These are phyloP conservation scores for Petunia axillaris DNA, from an alignment of 257 asterid species.

Conservation along the genomic window DNA sequence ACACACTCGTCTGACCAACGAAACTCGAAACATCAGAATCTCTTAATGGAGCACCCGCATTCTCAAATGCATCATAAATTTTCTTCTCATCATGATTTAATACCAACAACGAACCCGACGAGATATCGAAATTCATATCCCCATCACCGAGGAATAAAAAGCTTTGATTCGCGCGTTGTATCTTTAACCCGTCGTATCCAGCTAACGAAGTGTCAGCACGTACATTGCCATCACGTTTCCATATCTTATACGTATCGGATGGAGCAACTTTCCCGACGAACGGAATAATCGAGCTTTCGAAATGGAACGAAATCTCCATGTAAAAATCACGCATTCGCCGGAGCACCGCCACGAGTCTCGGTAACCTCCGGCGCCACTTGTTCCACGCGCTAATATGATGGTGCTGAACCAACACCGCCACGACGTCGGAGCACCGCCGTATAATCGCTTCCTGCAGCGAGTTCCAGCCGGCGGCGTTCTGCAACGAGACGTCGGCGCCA, in stretches of 20 bases:
- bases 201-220: conserved; percentile 94
- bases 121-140: conserved; percentile 37
- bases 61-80: conserved; percentile 85
- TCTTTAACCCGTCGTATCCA: conserved; percentile 90
- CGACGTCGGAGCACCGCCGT: conserved; percentile 75
- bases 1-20: conserved; percentile 80
- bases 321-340: conserved; percentile 94
- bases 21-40: conserved; percentile 69
- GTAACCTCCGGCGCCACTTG: conserved; percentile 95
- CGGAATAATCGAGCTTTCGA: conserved; percentile 94
- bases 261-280: conserved; percentile 93
- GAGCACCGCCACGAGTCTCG: conserved; percentile 77
- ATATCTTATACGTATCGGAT: conserved; percentile 89
- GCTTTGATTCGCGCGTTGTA: conserved; percentile 95
- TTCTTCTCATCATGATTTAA: conserved; percentile 84
- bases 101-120: conserved; percentile 76
- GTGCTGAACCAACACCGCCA: conserved; percentile 65
- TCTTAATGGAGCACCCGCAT: conserved; percentile 67
- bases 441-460: conserved; percentile 89
- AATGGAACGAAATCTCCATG: conserved; percentile 93
- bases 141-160: conserved; percentile 82
- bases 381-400: conserved; percentile 86
- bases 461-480: conserved; percentile 92
- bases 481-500: conserved; percentile 87
- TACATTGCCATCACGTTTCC: conserved; percentile 93